Conservation (phyloP, 176 grass and related monocot species). For the Aegilops speltoides region DNA sequence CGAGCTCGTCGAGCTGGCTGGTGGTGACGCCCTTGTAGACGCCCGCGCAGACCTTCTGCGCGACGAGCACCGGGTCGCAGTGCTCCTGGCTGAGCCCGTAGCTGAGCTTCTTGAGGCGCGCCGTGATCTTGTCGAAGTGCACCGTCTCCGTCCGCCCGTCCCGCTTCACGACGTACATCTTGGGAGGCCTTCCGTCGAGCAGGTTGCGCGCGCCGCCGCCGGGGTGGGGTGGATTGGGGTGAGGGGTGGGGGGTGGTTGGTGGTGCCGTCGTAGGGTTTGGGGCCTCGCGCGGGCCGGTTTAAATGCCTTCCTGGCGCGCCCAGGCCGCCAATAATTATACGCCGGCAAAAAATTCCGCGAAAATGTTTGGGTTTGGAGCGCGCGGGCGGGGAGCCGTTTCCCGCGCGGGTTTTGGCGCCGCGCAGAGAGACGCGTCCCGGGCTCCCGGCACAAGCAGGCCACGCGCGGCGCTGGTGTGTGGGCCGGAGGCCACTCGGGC, state of each 20-base stretch:
- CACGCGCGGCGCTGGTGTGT: neutral
- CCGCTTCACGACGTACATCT: conserved; percentile 98
- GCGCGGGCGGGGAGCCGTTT: conserved; percentile 29
- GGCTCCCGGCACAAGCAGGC: no score
- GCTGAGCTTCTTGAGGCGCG: conserved; percentile 92
- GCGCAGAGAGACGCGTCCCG: no score
- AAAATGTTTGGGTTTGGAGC: conserved; percentile 19
- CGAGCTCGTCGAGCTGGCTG: conserved; percentile 96
- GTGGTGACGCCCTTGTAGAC: conserved; percentile 98
- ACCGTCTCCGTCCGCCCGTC: conserved; percentile 85
- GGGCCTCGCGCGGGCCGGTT: conserved; percentile 7
- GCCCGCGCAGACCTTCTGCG: conserved; percentile 91
- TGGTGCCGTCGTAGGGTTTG: conserved; percentile 27
- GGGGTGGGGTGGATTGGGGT: neutral
- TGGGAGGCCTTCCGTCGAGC: conserved; percentile 54
- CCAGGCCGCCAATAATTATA: conserved; percentile 19
- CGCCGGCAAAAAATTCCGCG: neutral
- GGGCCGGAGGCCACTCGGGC: no score
- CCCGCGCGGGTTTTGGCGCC: conserved; percentile 39
- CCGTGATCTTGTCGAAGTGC: conserved; percentile 99
- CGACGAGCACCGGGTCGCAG: conserved; percentile 87
- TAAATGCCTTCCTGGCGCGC: conserved; percentile 44
- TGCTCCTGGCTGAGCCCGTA: conserved; percentile 99
- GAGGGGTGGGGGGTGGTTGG: neutral
- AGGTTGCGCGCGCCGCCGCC: conserved; percentile 15